Percentiles rank a stretch among this genome's conserved stretches.
Evolutionary conservation across 805 yeast genomes (phyloP).

Genomic region (Dipodascopsis tothii): DNA sequence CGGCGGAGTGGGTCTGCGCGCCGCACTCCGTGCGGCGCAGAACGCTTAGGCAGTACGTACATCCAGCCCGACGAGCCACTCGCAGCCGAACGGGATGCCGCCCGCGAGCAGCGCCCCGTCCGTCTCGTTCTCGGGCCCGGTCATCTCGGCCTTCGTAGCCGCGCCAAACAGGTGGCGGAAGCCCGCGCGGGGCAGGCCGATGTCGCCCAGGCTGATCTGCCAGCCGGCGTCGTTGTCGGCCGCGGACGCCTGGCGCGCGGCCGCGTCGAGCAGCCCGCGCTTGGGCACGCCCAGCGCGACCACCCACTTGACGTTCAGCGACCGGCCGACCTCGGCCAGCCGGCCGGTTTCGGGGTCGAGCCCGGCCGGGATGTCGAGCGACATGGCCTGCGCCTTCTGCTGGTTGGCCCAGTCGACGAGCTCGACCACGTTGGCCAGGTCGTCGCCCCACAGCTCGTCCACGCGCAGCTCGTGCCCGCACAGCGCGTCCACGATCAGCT

Average conservation of each 20-base stretch:
- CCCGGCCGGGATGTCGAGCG: constrained; percentile 78
- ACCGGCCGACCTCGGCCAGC: constrained; percentile 14
- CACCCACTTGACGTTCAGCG: constrained; percentile 47
- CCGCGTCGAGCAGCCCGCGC: constrained; percentile 50
- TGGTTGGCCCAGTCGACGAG: constrained; percentile 64
- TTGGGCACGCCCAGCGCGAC: constrained; percentile 69
- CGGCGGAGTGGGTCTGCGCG: neutral
- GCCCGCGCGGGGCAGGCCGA: neutral
- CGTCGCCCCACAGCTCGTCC: constrained; percentile 45
- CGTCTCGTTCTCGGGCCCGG: neutral
- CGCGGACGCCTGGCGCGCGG: neutral
- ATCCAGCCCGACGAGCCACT: neutral
- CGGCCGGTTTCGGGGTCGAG: constrained; percentile 75
- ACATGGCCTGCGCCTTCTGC: constrained; percentile 43
- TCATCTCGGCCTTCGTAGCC: neutral
- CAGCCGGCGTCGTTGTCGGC: neutral
- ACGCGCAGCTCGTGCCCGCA: constrained; percentile 74
- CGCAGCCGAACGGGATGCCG: neutral
- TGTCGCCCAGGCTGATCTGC: constrained; percentile 1
- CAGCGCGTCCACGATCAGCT: constrained; percentile 71
- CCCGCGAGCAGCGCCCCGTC: neutral
- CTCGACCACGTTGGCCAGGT: constrained; percentile 27
- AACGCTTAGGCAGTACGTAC: neutral
- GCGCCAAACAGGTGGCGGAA: neutral
- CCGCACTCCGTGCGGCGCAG: neutral